Percentiles rank a stretch among this genome's conserved stretches.
These are phyloP conservation scores for Durotheca rogersii DNA, from an alignment of 495 filamentous ascomycete genomes.

Conservation along the genomic window DNA sequence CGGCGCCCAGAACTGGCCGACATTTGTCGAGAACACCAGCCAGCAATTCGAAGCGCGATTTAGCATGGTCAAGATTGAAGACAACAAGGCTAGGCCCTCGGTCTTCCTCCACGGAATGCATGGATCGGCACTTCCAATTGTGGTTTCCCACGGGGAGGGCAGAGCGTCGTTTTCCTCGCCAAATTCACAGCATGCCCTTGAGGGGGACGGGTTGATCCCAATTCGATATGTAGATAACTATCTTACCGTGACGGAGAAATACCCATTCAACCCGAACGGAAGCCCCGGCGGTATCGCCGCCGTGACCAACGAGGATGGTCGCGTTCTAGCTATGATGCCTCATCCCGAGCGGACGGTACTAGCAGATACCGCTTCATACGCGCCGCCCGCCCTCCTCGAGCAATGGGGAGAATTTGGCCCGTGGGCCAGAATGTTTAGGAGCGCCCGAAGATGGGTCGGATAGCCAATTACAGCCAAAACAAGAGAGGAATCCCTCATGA, in stretches of 20 bases:
- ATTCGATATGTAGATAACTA: constrained; percentile 84
- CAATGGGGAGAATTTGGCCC: constrained; percentile 87
- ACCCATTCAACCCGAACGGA: constrained; percentile 93
- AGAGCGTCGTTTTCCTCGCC: constrained; percentile 69
- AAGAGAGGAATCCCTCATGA: not conserved
- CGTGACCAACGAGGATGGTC: constrained; percentile 74
- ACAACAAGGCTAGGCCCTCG: constrained; percentile 57
- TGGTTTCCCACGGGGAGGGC: constrained; percentile 90
- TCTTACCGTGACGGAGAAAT: constrained; percentile 70
- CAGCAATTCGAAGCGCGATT: constrained; percentile 93
- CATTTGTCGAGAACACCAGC: constrained; percentile 79
- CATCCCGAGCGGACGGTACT: constrained; percentile 93
- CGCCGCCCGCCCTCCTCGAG: constrained; percentile 61
- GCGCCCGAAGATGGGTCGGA: constrained; percentile 82
- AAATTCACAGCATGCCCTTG: constrained; percentile 55
- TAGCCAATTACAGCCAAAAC: constrained; percentile 28
- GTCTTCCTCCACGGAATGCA: constrained; percentile 94
- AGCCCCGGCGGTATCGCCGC: constrained; percentile 84
- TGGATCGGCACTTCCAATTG: constrained; percentile 79
- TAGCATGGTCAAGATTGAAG: constrained; percentile 83
- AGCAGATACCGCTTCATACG: constrained; percentile 75
- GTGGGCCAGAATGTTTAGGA: constrained; percentile 80
- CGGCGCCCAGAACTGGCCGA: constrained; percentile 81
- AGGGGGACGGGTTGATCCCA: constrained; percentile 62
- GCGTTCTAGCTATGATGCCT: constrained; percentile 93